A percentile compares a stretch with the other conserved stretches of the same genome.
phyloP scores from a whole-genome alignment of 345 rosid genomes.

The Gossypium australe region DNA sequence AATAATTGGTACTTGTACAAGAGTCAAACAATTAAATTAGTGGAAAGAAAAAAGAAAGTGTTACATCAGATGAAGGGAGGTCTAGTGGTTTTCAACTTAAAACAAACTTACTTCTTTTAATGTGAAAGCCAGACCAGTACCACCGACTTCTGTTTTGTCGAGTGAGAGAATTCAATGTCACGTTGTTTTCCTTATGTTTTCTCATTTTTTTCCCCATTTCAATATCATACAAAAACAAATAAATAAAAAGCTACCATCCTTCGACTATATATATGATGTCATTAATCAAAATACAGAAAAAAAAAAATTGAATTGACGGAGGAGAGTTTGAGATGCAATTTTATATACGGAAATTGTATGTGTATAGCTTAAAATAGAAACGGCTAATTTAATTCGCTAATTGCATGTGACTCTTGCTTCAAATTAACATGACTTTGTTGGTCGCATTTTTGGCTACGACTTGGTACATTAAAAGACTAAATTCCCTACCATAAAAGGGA shows the following conservation, averaged over 20 bases:
- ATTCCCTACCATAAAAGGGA: slow-evolving; percentile 1
- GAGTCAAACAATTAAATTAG: background rate
- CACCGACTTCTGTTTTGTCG: slow-evolving; percentile 49
- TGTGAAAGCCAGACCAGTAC: background rate
- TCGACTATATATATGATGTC: too few species aligned
- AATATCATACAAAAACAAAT: background rate
- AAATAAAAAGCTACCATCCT: too few species aligned
- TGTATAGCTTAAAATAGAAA: background rate
- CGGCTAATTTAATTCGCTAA: background rate
- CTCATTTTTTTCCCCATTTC: slow-evolving; percentile 18
- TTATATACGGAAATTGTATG: background rate
- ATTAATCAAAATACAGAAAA: background rate
- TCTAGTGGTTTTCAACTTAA: slow-evolving; percentile 16
- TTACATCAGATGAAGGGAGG: background rate
- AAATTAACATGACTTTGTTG: background rate
- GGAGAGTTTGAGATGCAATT: background rate
- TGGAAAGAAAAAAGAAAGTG: background rate
- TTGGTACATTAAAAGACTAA: background rate
- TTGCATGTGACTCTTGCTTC: background rate
- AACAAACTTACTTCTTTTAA: background rate
- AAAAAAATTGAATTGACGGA: too few species aligned
- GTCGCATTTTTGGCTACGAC: background rate
- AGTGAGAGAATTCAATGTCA: slow-evolving; percentile 13
- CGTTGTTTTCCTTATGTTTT: slow-evolving; percentile 7
- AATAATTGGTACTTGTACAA: background rate